Evolutionary conservation across 768 basidiomycete genomes (phyloP), one percentile per base, ranked within the genome.

Genomic region (Macrolepiota fuliginosa): DNA sequence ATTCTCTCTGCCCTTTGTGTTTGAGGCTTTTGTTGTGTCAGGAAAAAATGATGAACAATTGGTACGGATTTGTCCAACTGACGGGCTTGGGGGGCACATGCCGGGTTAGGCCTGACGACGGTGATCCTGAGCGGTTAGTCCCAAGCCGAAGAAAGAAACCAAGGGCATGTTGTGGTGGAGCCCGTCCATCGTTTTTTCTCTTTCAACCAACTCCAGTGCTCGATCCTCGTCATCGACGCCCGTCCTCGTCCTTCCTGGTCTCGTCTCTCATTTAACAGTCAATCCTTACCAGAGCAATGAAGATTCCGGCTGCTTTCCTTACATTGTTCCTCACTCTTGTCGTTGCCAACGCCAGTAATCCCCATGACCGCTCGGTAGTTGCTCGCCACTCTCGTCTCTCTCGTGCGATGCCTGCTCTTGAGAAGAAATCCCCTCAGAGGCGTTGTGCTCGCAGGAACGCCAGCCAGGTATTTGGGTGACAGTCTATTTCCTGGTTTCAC

Each of bases 281-380:
- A 58, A 61, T 65, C 55, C 32, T 68, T 69, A 57, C 50, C 50
- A 49, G 59, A 53, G 65, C 63, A 62, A 84, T 85, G 83, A 83
- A 78, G 76, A 61, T 80, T 63, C 66, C 74, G 56, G 68, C 76
- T 64, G 69, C 80, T 39, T 35, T 78, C 42, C 60, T 80, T 53
- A 70, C 69, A 40, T 62, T 79, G 66, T 68, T 84, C 55, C 69
- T 79, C 62, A 68, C 78, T 46, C 62, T 71, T 53, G 58, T 73
- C 15, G 58, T 70, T 19, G 73, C 72, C 42, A 75, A 71, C 42
- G 75, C 78, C 19, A 73, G 72, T 57, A 62, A 56, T 62, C 66
- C 69, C n/a, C 72, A 72, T 63, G 73, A 67, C 50, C 65, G 63
- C 54, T 69, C 63, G 32, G 59, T 74, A 25, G 66, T 70, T 54